Percentiles rank a stretch among this genome's conserved stretches.
phyloP scores from a whole-genome alignment of 1,139 yeast species.

The Diutina sp. region DNA sequence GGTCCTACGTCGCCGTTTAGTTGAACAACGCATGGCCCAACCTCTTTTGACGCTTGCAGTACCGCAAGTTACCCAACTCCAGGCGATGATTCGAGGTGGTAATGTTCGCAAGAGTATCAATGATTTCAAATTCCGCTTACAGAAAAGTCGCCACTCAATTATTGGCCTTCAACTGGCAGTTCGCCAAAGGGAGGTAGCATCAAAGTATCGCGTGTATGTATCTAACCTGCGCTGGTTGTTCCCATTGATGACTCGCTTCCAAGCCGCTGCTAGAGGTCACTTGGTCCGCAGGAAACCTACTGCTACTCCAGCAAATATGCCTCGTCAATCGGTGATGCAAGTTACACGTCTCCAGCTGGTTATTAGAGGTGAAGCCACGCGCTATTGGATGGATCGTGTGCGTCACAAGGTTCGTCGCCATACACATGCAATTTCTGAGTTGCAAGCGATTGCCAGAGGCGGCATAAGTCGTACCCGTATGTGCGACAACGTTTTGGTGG shows the following conservation, averaged over 20 bases:
- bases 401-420: slow-evolving; percentile 4
- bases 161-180: background rate
- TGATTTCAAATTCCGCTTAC: background rate
- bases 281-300: background rate
- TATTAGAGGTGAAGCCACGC: background rate
- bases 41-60: background rate
- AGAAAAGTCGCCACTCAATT: background rate
- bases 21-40: slow-evolving; percentile 3
- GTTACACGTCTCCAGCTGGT: slow-evolving; percentile 1
- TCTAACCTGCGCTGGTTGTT: slow-evolving; percentile 1
- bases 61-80: slow-evolving; percentile 10
- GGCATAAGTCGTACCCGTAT: slow-evolving; percentile 33
- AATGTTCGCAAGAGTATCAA: slow-evolving; percentile 8
- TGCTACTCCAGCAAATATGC: background rate
- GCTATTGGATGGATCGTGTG: background rate
- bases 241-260: background rate
- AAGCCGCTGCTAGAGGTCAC: background rate
- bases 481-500: slow-evolving; percentile 30
- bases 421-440: slow-evolving; percentile 11
- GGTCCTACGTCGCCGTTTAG: slow-evolving; percentile 16
- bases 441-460: slow-evolving; percentile 33
- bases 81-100: slow-evolving; percentile 18
- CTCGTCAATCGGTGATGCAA: background rate
- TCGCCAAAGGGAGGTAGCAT: background rate
- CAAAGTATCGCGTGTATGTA: background rate